Evolutionary conservation across 179 eudicot genomes (phyloP).

Genomic region (Silene vulgaris): DNA sequence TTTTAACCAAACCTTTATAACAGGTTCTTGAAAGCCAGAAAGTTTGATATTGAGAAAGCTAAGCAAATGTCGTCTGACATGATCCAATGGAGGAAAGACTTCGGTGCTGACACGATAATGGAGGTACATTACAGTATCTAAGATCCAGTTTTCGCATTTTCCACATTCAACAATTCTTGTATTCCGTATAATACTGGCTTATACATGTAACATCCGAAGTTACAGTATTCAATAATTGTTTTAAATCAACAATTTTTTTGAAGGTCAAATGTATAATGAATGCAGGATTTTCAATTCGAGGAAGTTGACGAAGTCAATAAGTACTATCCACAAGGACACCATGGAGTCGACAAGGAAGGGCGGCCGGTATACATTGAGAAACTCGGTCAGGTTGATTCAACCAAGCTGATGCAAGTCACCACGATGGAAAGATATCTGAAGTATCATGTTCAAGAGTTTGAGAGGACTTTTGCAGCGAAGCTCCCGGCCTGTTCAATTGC

Average conservation of each 20-base stretch:
- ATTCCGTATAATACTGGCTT: neutral
- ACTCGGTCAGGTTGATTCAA: slow-evolving; percentile 62
- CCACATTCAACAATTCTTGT: neutral
- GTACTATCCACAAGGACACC: slow-evolving; percentile 75
- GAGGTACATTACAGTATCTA: slow-evolving; percentile 58
- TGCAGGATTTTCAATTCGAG: slow-evolving; percentile 67
- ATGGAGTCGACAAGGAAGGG: slow-evolving; percentile 84
- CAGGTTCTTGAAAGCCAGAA: slow-evolving; percentile 95
- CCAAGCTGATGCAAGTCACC: slow-evolving; percentile 68
- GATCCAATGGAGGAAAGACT: slow-evolving; percentile 96
- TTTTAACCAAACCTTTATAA: no score
- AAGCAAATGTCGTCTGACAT: slow-evolving; percentile 99
- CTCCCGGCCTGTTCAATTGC: slow-evolving; percentile 78
- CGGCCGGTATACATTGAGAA: slow-evolving; percentile 70
- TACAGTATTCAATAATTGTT: neutral
- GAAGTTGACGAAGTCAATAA: slow-evolving; percentile 61
- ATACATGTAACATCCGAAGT: neutral
- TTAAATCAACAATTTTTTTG: no score
- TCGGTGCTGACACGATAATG: slow-evolving; percentile 75
- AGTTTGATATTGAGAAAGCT: slow-evolving; percentile 85
- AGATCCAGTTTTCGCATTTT: neutral
- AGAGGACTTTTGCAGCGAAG: slow-evolving; percentile 50
- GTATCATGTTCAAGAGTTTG: slow-evolving; percentile 76
- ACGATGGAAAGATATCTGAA: slow-evolving; percentile 64
- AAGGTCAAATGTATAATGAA: neutral